Evolutionary conservation across 1,284 basidiomycete species (phyloP).

Genomic region (Ustilago tritici): DNA sequence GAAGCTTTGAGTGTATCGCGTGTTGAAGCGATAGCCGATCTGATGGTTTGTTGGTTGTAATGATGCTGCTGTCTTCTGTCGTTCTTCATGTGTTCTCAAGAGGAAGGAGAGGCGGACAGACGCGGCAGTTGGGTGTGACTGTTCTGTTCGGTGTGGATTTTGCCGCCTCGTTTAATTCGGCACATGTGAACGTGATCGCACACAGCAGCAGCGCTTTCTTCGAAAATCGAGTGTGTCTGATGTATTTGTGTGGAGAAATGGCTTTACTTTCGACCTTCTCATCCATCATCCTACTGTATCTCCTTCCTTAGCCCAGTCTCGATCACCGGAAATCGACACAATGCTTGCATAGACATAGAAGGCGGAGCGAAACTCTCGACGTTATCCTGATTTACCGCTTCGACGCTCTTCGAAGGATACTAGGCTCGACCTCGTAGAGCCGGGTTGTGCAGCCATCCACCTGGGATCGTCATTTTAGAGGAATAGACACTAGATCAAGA

Average conservation of each 20-base stretch:
- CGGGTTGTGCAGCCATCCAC: not conserved
- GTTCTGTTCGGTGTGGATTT: not conserved
- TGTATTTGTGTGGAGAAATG: not conserved
- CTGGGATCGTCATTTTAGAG: not conserved
- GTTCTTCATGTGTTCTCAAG: not conserved
- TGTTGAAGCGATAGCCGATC: not conserved
- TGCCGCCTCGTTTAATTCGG: constrained; percentile 5
- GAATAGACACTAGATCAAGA: not conserved
- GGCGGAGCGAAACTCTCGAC: not conserved
- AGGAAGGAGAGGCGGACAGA: not conserved
- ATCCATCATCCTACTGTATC: not conserved
- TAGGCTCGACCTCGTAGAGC: not conserved
- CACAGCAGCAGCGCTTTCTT: not conserved
- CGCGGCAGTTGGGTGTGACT: not conserved
- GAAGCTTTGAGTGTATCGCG: not conserved
- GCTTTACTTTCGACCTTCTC: not conserved
- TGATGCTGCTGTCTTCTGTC: not conserved
- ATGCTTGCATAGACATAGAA: not conserved
- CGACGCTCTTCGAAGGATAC: no score
- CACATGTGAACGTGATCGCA: constrained; percentile 2
- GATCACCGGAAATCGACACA: not conserved
- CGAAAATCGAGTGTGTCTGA: not conserved
- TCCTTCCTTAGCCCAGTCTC: not conserved
- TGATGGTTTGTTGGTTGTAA: not conserved
- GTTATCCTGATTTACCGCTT: no score